Percentiles rank a stretch among this genome's conserved stretches.
Evolutionary conservation across 306 rosid genomes (phyloP).

Genomic region (Inga oerstediana): DNA sequence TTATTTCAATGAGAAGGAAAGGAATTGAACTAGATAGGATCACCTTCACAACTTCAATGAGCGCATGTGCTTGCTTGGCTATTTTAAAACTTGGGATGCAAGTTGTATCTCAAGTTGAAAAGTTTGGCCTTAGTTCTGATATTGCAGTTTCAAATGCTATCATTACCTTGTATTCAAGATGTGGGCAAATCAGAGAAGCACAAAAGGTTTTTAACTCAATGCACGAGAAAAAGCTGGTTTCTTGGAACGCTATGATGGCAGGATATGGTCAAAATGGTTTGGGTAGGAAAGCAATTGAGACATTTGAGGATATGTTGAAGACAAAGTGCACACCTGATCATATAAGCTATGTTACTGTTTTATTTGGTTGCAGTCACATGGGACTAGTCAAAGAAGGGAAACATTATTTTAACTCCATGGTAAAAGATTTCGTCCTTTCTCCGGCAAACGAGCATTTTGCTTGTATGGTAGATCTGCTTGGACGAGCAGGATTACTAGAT

Average conservation of each 20-base stretch:
- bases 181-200: conserved; percentile 47
- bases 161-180: conserved; percentile 53
- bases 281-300: conserved; percentile 44
- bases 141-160: conserved; percentile 45
- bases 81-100: conserved; percentile 46
- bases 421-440: conserved; percentile 39
- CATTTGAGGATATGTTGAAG: conserved; percentile 46
- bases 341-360: conserved; percentile 47
- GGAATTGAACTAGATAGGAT: conserved; percentile 45
- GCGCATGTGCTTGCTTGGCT: conserved; percentile 55
- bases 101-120: conserved; percentile 47
- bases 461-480: conserved; percentile 57
- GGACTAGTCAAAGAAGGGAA: conserved; percentile 51
- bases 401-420: conserved; percentile 47
- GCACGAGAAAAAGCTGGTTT: conserved; percentile 31
- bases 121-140: conserved; percentile 43
- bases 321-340: conserved; percentile 41
- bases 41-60: conserved; percentile 45
- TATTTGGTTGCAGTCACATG: conserved; percentile 54
- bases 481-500: conserved; percentile 49
- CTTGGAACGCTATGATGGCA: conserved; percentile 16
- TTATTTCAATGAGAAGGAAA: conserved; percentile 40
- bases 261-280: conserved; percentile 50
- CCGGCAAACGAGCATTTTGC: conserved; percentile 51
- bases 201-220: conserved; percentile 38